A percentile compares a stretch with the other conserved stretches of the same genome.
These are phyloP conservation scores for Aspergillus udagawae DNA, from an alignment of 2,329 filamentous ascomycete species.

Conservation along the genomic window DNA sequence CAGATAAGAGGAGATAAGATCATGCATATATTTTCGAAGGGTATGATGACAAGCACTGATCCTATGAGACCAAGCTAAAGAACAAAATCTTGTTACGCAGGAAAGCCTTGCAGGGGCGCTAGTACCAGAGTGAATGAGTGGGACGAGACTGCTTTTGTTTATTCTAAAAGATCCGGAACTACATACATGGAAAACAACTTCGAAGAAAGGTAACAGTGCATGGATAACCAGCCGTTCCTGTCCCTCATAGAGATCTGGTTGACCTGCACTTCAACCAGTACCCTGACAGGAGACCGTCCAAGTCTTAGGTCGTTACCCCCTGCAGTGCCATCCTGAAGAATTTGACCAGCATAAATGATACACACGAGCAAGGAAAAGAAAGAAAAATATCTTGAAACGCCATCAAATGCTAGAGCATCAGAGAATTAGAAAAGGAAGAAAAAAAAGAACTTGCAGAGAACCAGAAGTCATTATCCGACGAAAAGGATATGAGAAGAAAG, in stretches of 20 bases:
- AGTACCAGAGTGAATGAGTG: not conserved
- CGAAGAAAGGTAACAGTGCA: slow-evolving; percentile 5
- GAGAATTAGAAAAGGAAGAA: slow-evolving; percentile 4
- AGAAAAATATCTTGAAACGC: slow-evolving; percentile 26
- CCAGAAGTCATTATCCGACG: not conserved
- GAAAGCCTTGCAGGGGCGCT: not conserved
- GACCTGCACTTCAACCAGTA: slow-evolving; percentile 42
- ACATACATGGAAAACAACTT: slow-evolving; percentile 9
- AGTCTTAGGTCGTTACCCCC: not conserved
- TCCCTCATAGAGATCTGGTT: slow-evolving; percentile 16
- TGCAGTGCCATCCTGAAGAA: slow-evolving; percentile 3
- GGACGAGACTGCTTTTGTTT: not conserved
- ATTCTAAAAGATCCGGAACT: not conserved
- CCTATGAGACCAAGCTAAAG: not conserved
- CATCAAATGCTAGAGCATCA: slow-evolving; percentile 32
- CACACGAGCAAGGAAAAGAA: slow-evolving; percentile 16
- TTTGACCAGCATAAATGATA: slow-evolving; percentile 15
- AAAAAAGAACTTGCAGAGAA: too few species aligned
- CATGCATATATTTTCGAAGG: not conserved
- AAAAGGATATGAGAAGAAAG: slow-evolving; percentile 1
- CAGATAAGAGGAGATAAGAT: not conserved
- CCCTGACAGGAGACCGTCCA: not conserved
- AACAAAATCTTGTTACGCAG: not conserved
- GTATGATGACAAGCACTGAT: not conserved
- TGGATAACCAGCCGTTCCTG: slow-evolving; percentile 1